Evolutionary conservation across 768 basidiomycete species (phyloP), one percentile per base, ranked within the genome.

Genomic region (Coprinopsis marcescibilis): DNA sequence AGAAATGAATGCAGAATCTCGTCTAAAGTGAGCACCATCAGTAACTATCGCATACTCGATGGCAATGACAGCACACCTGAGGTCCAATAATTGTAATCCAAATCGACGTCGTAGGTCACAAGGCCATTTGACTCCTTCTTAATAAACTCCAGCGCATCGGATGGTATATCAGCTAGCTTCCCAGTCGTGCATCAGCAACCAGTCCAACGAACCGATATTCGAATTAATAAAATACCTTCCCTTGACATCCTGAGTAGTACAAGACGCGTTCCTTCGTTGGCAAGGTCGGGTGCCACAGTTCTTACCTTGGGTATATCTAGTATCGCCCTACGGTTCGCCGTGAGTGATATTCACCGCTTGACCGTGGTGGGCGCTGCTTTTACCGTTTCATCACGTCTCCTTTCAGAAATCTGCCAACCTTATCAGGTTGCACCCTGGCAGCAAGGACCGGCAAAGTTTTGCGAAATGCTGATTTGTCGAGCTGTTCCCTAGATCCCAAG

Each of bases 31-130:
- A 24, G 40, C 13, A 33, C 13, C 25, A 5, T 33, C 43, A 46
- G 46, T 17, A 46, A 14, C 32, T 3, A 50, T 19, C 2, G 15
- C 32, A 30, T 1, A 47, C 13, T 38, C 12, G 36, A 6, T 29
- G 15, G 13, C 17, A 12, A 14, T 5, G 17, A 27, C 37, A 11
- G 52, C 52, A 35, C 56, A 91, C 93, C 85, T 38, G 89, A 78
- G 1, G 78, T 83, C 95, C 95, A 98, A 63, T 90, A 85, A 58
- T 86, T 75, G 60, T 97, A 98, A 46, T 78, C 75, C 34, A 98
- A 66, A 19, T 81, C 65, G 33, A 98, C 51, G 0, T 65, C 66
- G 57, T 89, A 77, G 13, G 68, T 64, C 6, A 77, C 69, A n/a
- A 90, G 58, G 4, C 76, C 78, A 29, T 69, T 72, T 3, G 73